A percentile compares a stretch with the other conserved stretches of the same genome.
Conservation (phyloP, 73 alveolate species). For the Stentor coeruleus region DNA sequence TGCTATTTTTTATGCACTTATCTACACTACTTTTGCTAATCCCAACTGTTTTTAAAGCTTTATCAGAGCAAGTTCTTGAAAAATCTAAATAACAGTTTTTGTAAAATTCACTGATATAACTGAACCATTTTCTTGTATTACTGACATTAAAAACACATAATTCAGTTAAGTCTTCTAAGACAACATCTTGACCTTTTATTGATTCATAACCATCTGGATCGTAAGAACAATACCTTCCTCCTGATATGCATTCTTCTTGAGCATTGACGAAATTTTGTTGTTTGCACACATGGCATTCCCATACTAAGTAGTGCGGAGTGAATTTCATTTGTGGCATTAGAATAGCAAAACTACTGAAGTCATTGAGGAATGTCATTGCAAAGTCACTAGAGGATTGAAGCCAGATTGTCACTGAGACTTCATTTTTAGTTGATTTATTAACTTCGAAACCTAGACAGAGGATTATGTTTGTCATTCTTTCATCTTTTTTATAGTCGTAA, state of each 20-base stretch:
- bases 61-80: conserved; percentile 19
- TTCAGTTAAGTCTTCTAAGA: conserved; percentile 69
- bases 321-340: conserved; percentile 17
- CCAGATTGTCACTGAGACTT: conserved; percentile 25
- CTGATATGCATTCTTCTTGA: conserved; percentile 35
- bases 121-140: conserved; percentile 38
- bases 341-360: conserved; percentile 21
- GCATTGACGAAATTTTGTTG: background rate
- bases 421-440: conserved; percentile 9
- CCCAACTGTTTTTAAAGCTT: conserved; percentile 14
- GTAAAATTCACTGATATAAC: conserved; percentile 34
- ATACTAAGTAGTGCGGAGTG: conserved; percentile 29
- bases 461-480: conserved; percentile 15
- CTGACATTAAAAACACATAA: conserved; percentile 46
- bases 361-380: conserved; percentile 19
- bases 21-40: conserved; percentile 19
- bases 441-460: conserved; percentile 27
- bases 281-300: conserved; percentile 30
- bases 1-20: conserved; percentile 27
- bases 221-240: conserved; percentile 47
- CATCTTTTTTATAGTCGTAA: conserved; percentile 31
- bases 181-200: conserved; percentile 49
- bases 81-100: conserved; percentile 16
- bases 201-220: conserved; percentile 48
- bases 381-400: background rate